Percentiles rank a stretch among this genome's conserved stretches.
phyloP scores from a whole-genome alignment of 78 protist species.

The Tieghemostelium lacteum region DNA sequence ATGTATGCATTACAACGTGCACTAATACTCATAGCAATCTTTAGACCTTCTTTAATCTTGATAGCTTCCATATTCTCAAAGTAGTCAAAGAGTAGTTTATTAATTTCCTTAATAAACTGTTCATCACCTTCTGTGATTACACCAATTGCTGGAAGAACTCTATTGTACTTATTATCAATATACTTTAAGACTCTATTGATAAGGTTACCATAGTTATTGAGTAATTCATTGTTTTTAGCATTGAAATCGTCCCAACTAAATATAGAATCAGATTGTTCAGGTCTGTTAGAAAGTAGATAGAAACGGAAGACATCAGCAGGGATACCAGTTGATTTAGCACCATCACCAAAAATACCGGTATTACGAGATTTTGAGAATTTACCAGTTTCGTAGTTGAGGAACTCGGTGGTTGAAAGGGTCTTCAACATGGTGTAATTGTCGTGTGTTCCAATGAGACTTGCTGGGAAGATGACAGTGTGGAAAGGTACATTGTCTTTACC shows the following conservation, averaged over 20 bases:
- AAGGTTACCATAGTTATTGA: conserved; percentile 91
- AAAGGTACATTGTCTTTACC: conserved; percentile 92
- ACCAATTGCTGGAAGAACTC: conserved; percentile 6
- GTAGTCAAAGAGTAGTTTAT: conserved; percentile 9
- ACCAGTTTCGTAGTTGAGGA: conserved; percentile 91
- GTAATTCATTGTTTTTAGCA: conserved; percentile 83
- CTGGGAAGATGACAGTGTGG: conserved; percentile 95
- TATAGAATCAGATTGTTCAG: conserved; percentile 82
- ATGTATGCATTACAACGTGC: conserved; percentile 81
- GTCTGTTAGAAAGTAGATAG: conserved; percentile 87
- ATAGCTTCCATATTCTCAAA: conserved; percentile 25
- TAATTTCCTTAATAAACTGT: background rate
- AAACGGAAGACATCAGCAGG: conserved; percentile 87
- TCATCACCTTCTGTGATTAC: conserved; percentile 2
- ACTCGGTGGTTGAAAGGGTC: conserved; percentile 84
- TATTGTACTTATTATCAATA: background rate
- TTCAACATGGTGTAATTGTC: conserved; percentile 69
- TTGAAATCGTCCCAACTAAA: conserved; percentile 83
- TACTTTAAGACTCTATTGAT: conserved; percentile 83
- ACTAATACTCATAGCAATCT: conserved; percentile 65
- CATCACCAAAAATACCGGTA: conserved; percentile 94
- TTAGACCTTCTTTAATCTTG: conserved; percentile 74
- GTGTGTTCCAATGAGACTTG: conserved; percentile 81
- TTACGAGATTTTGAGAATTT: conserved; percentile 91
- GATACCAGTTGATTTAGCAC: conserved; percentile 84